Evolutionary conservation across 2,329 filamentous ascomycete species (phyloP).

Genomic region (Alternaria angustiovoidea): DNA sequence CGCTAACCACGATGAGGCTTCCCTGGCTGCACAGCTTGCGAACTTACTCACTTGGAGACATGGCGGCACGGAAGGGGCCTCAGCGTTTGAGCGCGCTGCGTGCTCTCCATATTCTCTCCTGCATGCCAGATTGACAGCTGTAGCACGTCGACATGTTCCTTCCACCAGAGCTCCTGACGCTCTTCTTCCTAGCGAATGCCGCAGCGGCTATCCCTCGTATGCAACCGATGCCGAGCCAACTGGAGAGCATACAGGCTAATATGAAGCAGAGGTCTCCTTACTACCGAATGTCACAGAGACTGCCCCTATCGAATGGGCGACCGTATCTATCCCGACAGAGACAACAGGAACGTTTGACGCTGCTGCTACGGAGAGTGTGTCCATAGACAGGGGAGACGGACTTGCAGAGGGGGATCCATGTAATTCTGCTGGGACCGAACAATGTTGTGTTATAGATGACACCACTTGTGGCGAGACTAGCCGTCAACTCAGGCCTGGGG

Average conservation of each 20-base stretch:
- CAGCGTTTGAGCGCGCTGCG: background rate
- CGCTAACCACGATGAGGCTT: conserved; percentile 12
- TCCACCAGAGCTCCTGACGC: conserved; percentile 22
- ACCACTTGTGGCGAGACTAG: background rate
- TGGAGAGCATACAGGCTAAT: background rate
- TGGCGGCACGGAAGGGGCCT: conserved; percentile 1
- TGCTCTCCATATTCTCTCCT: background rate
- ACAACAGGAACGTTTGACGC: background rate
- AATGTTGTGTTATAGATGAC: conserved; percentile 2
- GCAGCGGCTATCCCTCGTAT: conserved; percentile 23
- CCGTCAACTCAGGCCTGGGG: background rate
- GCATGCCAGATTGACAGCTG: background rate
- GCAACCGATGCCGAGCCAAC: background rate
- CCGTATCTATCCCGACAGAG: background rate
- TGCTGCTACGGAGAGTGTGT: background rate
- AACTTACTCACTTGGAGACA: conserved; percentile 7
- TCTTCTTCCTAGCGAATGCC: conserved; percentile 21
- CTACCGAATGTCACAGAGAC: conserved; percentile 9
- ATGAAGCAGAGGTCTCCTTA: conserved; percentile 4
- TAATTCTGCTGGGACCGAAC: background rate
- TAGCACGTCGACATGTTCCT: conserved; percentile 11
- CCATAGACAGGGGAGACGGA: background rate
- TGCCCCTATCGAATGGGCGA: background rate
- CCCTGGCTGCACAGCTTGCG: conserved; percentile 6
- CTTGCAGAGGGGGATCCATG: background rate